Evolutionary conservation across 306 rosid species (phyloP).

Genomic region (Alnus rubra): DNA sequence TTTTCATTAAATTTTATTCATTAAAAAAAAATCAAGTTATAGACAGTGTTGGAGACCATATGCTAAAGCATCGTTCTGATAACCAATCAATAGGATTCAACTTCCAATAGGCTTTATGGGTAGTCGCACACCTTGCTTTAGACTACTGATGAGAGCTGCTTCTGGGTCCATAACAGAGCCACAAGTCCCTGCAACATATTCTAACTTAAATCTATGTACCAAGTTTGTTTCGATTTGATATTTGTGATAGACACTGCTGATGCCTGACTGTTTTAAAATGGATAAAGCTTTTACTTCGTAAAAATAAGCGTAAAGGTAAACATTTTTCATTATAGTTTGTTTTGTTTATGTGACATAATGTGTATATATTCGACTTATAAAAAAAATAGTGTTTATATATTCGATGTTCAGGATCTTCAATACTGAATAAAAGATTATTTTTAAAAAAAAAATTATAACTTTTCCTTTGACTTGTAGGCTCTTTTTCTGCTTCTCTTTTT

Average conservation of each 20-base stretch:
- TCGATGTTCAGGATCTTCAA: conserved; percentile 21
- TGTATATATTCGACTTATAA: not conserved
- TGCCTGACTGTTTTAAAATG: not conserved
- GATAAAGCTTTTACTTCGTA: not conserved
- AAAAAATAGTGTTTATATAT: not conserved
- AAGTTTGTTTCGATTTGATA: not conserved
- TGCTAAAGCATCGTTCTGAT: not conserved
- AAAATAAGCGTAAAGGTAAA: not conserved
- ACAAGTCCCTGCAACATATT: not conserved
- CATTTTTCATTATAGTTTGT: not conserved
- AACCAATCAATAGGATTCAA: not conserved
- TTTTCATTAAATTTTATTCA: too few relatives aligned
- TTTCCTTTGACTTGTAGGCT: conserved; percentile 49
- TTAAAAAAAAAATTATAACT: conserved; percentile 13
- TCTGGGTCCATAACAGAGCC: not conserved
- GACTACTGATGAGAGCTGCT: not conserved
- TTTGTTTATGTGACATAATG: not conserved
- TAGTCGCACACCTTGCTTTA: not conserved
- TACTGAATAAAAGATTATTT: not conserved
- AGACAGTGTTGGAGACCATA: not conserved
- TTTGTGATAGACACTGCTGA: not conserved
- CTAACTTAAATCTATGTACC: not conserved
- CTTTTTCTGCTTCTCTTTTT: conserved; percentile 72
- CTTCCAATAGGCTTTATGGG: not conserved
- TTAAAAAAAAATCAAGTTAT: not conserved